Conservation (phyloP, 2,329 filamentous ascomycete species). For the Colletotrichum nymphaeae region DNA sequence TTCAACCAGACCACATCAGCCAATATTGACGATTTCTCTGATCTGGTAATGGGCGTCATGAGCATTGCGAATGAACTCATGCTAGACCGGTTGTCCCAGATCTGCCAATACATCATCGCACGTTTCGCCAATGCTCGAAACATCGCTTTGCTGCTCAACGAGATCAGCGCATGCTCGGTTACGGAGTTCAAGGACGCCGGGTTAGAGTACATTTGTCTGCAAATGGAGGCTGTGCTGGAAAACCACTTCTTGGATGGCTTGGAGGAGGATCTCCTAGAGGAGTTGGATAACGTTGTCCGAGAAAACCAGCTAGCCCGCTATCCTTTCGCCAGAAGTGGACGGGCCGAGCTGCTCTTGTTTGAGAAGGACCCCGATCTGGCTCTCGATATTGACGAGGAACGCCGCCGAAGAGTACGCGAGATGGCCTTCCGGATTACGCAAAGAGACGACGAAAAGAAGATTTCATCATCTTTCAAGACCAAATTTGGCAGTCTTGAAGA, state of each 20-base stretch:
- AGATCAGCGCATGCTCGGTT: conserved; percentile 85
- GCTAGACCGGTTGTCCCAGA: conserved; percentile 89
- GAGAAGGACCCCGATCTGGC: conserved; percentile 73
- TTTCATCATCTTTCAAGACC: conserved; percentile 69
- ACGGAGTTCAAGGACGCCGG: conserved; percentile 88
- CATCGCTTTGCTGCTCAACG: conserved; percentile 85
- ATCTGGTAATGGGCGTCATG: conserved; percentile 92
- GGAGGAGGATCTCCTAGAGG: conserved; percentile 82
- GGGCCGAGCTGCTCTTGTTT: conserved; percentile 73
- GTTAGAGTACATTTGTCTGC: conserved; percentile 90
- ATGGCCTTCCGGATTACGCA: conserved; percentile 76
- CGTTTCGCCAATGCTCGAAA: conserved; percentile 89
- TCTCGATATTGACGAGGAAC: conserved; percentile 75
- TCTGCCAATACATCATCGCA: conserved; percentile 88
- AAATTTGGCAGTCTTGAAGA: conserved; percentile 77
- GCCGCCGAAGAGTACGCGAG: conserved; percentile 77
- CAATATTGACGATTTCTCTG: conserved; percentile 85
- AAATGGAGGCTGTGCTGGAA: conserved; percentile 91
- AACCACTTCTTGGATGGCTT: conserved; percentile 88
- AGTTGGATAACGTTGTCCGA: conserved; percentile 83
- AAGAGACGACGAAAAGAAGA: conserved; percentile 73
- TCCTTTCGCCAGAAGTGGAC: conserved; percentile 81
- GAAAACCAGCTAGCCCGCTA: conserved; percentile 84
- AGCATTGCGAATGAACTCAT: conserved; percentile 93
- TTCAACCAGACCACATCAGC: conserved; percentile 81